Evolutionary conservation across 768 basidiomycete genomes (phyloP).

Genomic region (Lanmaoa pseudosensibilis): DNA sequence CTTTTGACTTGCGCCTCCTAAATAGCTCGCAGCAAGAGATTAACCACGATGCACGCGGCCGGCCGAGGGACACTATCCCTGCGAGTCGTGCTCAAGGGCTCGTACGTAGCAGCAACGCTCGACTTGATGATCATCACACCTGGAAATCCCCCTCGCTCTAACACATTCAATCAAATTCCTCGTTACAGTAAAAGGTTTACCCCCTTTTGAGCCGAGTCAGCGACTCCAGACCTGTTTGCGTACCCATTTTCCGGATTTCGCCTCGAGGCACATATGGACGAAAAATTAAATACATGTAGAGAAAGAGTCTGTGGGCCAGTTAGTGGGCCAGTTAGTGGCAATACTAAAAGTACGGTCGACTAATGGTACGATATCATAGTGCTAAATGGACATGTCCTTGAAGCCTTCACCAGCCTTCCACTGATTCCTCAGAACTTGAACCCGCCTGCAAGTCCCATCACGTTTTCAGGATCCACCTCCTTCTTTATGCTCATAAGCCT

Average conservation of each 20-base stretch:
- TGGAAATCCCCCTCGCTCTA: slow-evolving; percentile 5
- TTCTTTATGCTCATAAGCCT: slow-evolving; percentile 42
- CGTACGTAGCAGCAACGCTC: slow-evolving; percentile 5
- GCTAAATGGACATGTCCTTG: slow-evolving; percentile 9
- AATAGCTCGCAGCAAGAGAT: slow-evolving; percentile 15
- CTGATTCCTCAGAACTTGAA: slow-evolving; percentile 47
- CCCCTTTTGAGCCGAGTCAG: neutral
- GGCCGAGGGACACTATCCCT: slow-evolving; percentile 14
- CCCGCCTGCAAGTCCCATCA: slow-evolving; percentile 70
- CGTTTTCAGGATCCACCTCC: slow-evolving; percentile 52
- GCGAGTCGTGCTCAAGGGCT: slow-evolving; percentile 9
- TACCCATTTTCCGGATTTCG: neutral
- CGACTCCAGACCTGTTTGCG: neutral
- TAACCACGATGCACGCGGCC: slow-evolving; percentile 28
- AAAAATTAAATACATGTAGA: neutral
- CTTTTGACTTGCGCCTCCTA: neutral
- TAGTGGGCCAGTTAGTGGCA: neutral
- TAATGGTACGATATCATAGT: neutral
- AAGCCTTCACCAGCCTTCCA: neutral
- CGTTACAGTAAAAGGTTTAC: neutral
- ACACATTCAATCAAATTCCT: neutral
- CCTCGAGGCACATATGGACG: neutral
- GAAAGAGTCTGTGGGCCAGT: neutral
- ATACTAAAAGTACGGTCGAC: neutral
- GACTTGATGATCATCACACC: neutral